Conservation (phyloP, 257 asterid species). For the Solanum commersonii region DNA sequence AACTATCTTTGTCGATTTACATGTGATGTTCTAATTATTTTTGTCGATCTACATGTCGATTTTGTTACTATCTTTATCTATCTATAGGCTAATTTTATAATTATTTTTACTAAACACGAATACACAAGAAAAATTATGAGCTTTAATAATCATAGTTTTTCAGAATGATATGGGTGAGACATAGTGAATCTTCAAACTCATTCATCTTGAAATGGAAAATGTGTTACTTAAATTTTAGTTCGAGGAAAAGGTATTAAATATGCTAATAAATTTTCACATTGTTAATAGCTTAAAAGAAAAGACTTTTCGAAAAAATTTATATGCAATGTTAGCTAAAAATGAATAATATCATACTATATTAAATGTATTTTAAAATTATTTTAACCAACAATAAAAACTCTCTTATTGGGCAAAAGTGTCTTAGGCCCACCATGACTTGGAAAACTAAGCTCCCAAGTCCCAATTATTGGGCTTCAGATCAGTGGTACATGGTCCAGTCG, state of each 20-base stretch:
- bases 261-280: neutral
- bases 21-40: too few species aligned
- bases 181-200: neutral
- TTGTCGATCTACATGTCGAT: fast-evolving
- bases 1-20: too few species aligned
- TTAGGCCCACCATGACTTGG: neutral
- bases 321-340: neutral
- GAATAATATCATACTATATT: neutral
- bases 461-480: neutral
- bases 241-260: neutral
- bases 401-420: neutral
- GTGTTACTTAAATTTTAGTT: neutral
- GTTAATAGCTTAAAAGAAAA: neutral
- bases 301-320: neutral
- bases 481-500: neutral
- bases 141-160: neutral
- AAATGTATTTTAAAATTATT: too few species aligned
- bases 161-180: neutral
- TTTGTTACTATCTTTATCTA: too few species aligned
- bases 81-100: too few species aligned
- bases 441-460: neutral
- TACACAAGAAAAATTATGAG: fast-evolving
- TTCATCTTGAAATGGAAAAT: neutral
- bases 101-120: too few species aligned
- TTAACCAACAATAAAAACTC: neutral